These are phyloP conservation scores for Kwoniella botswanensis DNA, from an alignment of 768 basidiomycete genomes.

Conservation along the genomic window DNA sequence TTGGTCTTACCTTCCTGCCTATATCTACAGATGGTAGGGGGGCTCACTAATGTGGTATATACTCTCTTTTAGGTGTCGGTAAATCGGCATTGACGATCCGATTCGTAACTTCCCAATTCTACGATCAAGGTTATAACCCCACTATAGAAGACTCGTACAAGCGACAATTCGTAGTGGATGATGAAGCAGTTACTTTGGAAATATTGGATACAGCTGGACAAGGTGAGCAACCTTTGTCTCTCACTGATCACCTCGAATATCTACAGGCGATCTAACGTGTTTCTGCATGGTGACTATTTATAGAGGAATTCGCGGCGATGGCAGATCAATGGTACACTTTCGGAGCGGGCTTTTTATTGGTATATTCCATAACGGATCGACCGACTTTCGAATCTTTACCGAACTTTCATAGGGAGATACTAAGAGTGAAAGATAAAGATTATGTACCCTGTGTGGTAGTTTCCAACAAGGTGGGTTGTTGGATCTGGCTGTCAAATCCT, in stretches of 20 bases:
- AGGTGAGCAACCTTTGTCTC: slow-evolving; percentile 28
- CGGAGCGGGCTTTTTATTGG: slow-evolving; percentile 63
- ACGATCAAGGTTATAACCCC: slow-evolving; percentile 61
- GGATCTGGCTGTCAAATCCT: no score
- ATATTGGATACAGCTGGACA: slow-evolving; percentile 64
- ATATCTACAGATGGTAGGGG: no score
- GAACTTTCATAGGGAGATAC: slow-evolving; percentile 61
- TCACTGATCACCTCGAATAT: not conserved
- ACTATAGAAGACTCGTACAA: slow-evolving; percentile 61
- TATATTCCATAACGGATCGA: slow-evolving; percentile 62
- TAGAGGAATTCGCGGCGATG: slow-evolving; percentile 57
- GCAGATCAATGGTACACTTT: slow-evolving; percentile 58
- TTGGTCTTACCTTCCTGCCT: no score
- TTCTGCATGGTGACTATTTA: not conserved
- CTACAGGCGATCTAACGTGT: not conserved
- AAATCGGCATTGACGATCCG: slow-evolving; percentile 60
- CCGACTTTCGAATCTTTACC: slow-evolving; percentile 62
- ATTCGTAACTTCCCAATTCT: slow-evolving; percentile 60
- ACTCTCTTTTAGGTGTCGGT: slow-evolving; percentile 49
- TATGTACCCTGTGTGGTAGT: slow-evolving; percentile 62
- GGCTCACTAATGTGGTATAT: not conserved
- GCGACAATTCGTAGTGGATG: slow-evolving; percentile 62
- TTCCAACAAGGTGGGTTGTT: slow-evolving; percentile 60
- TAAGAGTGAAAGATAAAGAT: slow-evolving; percentile 61
- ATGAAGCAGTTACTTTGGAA: slow-evolving; percentile 62